These are phyloP conservation scores for Eimeria sp. DNA, from an alignment of 169 alveolate genomes.

Conservation along the genomic window DNA sequence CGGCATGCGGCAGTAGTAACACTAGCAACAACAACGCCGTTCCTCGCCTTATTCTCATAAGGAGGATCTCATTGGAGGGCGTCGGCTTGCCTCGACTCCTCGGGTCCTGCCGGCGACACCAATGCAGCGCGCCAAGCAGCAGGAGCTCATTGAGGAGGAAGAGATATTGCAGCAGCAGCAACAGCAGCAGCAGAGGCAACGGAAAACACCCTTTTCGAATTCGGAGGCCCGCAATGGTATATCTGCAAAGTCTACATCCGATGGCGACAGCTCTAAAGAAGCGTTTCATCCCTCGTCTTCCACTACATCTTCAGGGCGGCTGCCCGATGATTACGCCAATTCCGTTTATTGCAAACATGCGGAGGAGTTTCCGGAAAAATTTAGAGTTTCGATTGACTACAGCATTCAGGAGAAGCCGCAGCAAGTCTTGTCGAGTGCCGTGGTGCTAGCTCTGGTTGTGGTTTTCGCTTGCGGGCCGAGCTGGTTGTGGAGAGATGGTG, in stretches of 20 bases:
- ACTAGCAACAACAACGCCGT: background rate
- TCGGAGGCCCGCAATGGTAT: constrained; percentile 9
- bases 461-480: constrained; percentile 18
- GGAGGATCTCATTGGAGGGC: background rate
- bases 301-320: background rate
- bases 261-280: constrained; percentile 44
- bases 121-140: constrained; percentile 26
- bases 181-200: background rate
- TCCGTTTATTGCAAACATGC: constrained; percentile 69
- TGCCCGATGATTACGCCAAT: constrained; percentile 37
- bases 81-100: constrained; percentile 1
- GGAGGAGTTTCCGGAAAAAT: constrained; percentile 50
- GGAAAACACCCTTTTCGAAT: background rate
- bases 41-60: background rate
- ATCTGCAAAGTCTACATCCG: constrained; percentile 6
- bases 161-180: background rate
- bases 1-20: background rate
- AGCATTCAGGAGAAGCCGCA: constrained; percentile 51
- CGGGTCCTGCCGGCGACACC: background rate
- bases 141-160: background rate
- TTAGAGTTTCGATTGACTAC: constrained; percentile 52
- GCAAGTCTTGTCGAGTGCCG: constrained; percentile 52
- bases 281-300: background rate
- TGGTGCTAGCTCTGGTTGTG: background rate
- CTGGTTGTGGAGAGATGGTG: background rate